Conservation (phyloP, 2,329 filamentous ascomycete genomes). For the Calonectria crousiana region DNA sequence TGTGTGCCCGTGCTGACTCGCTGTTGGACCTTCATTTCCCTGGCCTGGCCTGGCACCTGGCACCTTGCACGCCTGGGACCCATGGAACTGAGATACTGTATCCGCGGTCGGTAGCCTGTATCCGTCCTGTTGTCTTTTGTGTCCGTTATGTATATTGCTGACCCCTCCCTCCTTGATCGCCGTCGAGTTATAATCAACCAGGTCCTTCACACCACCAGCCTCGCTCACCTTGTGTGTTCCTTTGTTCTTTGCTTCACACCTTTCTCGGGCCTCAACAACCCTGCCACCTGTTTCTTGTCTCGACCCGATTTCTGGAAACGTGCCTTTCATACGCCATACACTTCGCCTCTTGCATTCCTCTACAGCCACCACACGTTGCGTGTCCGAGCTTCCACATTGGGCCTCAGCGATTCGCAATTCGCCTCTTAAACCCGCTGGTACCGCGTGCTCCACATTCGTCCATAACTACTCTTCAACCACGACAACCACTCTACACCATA, state of each 20-base stretch:
- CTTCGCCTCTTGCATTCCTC: background rate
- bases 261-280: background rate
- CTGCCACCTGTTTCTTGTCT: background rate
- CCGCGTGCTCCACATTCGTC: slow-evolving; percentile 30
- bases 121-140: slow-evolving; percentile 3
- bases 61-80: slow-evolving; percentile 5
- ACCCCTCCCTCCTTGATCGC: slow-evolving; percentile 34
- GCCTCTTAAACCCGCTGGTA: slow-evolving; percentile 22
- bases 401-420: slow-evolving; percentile 19
- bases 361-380: slow-evolving; percentile 34
- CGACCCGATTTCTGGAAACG: background rate
- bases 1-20: slow-evolving; percentile 28
- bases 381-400: slow-evolving; percentile 38
- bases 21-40: slow-evolving; percentile 31
- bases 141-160: slow-evolving; percentile 33
- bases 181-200: slow-evolving; percentile 4
- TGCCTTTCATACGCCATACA: background rate
- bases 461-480: slow-evolving; percentile 3
- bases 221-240: background rate
- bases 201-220: slow-evolving; percentile 4
- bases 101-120: slow-evolving; percentile 4
- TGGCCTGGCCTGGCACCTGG: slow-evolving; percentile 19
- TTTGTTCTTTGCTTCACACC: background rate
- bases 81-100: slow-evolving; percentile 10
- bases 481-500: background rate